phyloP scores from a whole-genome alignment of 345 rosid species.

The Geranium brycei region DNA sequence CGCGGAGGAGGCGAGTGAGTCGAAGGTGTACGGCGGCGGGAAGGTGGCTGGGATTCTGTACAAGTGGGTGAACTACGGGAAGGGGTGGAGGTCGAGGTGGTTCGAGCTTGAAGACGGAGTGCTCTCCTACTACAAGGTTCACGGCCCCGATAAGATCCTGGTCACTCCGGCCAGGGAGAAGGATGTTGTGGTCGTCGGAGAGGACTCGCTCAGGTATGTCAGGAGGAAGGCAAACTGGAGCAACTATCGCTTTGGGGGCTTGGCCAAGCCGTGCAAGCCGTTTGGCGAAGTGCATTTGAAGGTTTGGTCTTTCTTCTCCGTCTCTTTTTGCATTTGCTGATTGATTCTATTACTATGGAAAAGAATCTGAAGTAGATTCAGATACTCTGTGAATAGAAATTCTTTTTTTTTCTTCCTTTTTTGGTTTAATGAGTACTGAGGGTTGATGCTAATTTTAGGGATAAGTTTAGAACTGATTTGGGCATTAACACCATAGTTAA shows the following conservation, averaged over 20 bases:
- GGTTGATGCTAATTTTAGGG: no score
- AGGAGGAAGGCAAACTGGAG: slow-evolving; percentile 62
- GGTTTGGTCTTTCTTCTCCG: slow-evolving; percentile 26
- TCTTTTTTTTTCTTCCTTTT: no score
- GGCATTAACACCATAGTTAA: no score
- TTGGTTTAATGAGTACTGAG: no score
- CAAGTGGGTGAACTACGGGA: slow-evolving; percentile 97
- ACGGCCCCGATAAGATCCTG: slow-evolving; percentile 79
- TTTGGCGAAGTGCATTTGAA: slow-evolving; percentile 88
- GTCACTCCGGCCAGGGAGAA: slow-evolving; percentile 56
- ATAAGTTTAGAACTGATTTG: no score
- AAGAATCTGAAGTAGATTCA: no score
- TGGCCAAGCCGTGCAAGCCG: slow-evolving; percentile 56
- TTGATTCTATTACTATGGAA: not conserved
- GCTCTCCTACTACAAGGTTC: slow-evolving; percentile 77
- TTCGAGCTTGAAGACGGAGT: slow-evolving; percentile 77
- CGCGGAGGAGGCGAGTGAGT: slow-evolving; percentile 20
- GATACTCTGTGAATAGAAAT: no score
- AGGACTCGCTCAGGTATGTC: slow-evolving; percentile 63
- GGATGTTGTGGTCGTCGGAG: slow-evolving; percentile 65
- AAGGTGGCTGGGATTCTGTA: slow-evolving; percentile 68
- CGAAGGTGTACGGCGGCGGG: slow-evolving; percentile 32
- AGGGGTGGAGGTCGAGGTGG: slow-evolving; percentile 92
- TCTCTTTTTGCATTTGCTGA: not conserved
- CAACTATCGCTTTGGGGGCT: slow-evolving; percentile 21